Conservation (phyloP, 2,329 filamentous ascomycete genomes). For the Ceratocystis colombiana region DNA sequence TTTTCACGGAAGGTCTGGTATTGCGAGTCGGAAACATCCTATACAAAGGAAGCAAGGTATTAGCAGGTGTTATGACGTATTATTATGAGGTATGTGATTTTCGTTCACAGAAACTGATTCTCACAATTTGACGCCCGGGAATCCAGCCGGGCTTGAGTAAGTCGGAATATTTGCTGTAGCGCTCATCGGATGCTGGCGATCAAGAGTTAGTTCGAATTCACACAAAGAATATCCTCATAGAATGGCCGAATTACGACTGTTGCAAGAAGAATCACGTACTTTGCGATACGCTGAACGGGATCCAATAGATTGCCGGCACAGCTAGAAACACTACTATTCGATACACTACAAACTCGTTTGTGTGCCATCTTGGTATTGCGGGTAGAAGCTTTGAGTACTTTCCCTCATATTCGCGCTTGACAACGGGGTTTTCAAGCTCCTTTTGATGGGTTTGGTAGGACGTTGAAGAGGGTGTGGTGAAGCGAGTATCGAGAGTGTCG, state of each 20-base stretch:
- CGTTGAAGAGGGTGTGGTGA: constrained; percentile 59
- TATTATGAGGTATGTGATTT: constrained; percentile 21
- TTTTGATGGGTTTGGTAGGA: constrained; percentile 46
- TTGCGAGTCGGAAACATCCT: constrained; percentile 85
- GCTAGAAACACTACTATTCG: constrained; percentile 54
- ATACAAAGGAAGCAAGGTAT: neutral
- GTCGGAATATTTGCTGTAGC: constrained; percentile 63
- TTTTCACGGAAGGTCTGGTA: constrained; percentile 79
- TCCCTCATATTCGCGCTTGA: constrained; percentile 31
- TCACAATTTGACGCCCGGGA: constrained; percentile 75
- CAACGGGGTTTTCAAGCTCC: constrained; percentile 33
- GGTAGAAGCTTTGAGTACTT: constrained; percentile 36
- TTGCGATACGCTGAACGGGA: constrained; percentile 75
- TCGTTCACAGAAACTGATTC: constrained; percentile 30
- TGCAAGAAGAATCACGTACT: constrained; percentile 41
- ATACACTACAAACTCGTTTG: constrained; percentile 77
- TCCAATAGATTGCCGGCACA: constrained; percentile 83
- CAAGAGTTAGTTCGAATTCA: constrained; percentile 26
- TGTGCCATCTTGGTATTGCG: constrained; percentile 68
- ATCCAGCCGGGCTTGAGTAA: constrained; percentile 80
- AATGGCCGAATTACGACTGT: neutral
- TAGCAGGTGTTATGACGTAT: neutral
- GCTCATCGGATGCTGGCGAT: constrained; percentile 64
- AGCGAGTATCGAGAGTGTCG: constrained; percentile 51
- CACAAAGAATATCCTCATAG: neutral